Evolutionary conservation across 129 eudicot species (phyloP), one percentile per base, ranked within the genome.

Genomic region (Chrysanthemum seticuspe): DNA sequence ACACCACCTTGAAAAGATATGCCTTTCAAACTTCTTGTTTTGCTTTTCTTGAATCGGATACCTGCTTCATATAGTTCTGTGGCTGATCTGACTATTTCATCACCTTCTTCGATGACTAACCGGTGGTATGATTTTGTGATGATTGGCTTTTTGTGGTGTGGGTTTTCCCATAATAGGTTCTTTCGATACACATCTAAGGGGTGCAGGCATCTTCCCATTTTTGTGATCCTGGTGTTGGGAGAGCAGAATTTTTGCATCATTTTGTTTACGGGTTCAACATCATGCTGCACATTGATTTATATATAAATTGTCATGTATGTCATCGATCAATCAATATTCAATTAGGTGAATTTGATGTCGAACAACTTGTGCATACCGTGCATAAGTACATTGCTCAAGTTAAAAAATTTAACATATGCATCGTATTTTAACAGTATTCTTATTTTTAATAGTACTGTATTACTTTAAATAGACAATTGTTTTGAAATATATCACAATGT

Each of bases 51-150:
- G 60, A 89, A 66, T 6, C 67, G 73, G 62, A 89, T 82, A 10
- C 92, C 90, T 8, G 96, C 96, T 80, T 89, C 92, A 13, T 84
- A 49, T 50, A 89, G 82, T 65, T 84, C 90, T 1, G 84, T 83
- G 16, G 90, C 96, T 2, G 92, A 87, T 23, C 83, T 73, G 19
- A 89, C 83, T 27, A 85, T 77, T 71, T 82, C 87, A 9, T 82
- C 82, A 5, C 76, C 81, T 70, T 75, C 74, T 36, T 64, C 62
- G 40, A 31, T 73, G 60, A 62, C 66, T 55, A 56, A 62, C 13
- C 77, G 62, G 16, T 80, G 76, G 73, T 62, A 49, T 12, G 82
- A 65, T 14, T 29, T 68, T 7, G 80, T 13, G 50, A 55, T 4
- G 2, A 34, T 29, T 67, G 73, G 73, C 72, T 66, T 80, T 63